Evolutionary conservation across 306 rosid genomes (phyloP), one percentile per base, ranked within the genome.

Genomic region (Leucaena leucocephala): DNA sequence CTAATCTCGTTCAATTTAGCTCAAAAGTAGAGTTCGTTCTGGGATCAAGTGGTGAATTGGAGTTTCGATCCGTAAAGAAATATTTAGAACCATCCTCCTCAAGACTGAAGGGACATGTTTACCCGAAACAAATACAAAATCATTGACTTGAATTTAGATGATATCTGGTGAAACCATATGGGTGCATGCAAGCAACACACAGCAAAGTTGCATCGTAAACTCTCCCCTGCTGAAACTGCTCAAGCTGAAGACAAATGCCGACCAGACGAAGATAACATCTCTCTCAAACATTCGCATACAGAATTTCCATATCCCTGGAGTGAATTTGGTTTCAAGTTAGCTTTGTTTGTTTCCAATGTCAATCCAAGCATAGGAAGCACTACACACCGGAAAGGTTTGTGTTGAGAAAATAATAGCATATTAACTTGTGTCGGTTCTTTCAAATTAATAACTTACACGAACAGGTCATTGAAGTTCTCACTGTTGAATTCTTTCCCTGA

Each of bases 401-500:
- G 19, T 17, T 40, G 7, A 8, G 10, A 39, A 65, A 3, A 38
- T 15, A 63, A 36, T 14, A 38, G 42, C 22, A 35, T 63, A 65
- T 42, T 17, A 39, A 67, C 57, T 50, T 50, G 27, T 27, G 27
- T 27, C 27, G 27, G 27, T 11, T 10, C 27, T 14, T 42, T 42
- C n/a, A 43, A 43, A 68, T 42, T 21, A 19, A 5, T 43, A n/a
- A 42, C 54, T 68, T 68, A 2, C 16, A 4, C 0, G 17, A 68
- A 42, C 72, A 19, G 39, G 9, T 42, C 42, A 40, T n/a, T 16
- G 36, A 40, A 67, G 13, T 12, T 13, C 12, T 42, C 19, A 27
- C 76, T 5, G 42, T 48, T 52, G 76, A 80, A 63, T 4, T 71
- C 74, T 72, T 59, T 38, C 71, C 36, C 35, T 22, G 35, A 57